phyloP scores from a whole-genome alignment of 352 stramenopile species.

The Saprolegnia parasitica region DNA sequence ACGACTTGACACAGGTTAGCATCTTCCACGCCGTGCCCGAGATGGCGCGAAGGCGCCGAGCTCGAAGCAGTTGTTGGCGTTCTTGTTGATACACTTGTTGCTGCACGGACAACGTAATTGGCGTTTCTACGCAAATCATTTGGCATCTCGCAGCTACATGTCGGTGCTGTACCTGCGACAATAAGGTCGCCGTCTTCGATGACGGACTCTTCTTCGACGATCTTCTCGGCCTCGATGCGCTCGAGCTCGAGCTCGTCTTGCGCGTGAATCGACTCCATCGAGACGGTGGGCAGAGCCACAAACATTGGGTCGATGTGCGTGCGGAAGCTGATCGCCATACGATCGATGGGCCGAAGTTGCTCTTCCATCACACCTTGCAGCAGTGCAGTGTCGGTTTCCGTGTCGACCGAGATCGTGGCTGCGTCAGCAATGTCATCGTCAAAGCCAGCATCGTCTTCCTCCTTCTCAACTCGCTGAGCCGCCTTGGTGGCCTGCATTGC shows the following conservation, averaged over 20 bases:
- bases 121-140: background rate
- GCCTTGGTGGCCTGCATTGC: constrained; percentile 79
- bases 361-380: background rate
- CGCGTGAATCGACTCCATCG: constrained; percentile 26
- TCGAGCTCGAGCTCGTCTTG: constrained; percentile 85
- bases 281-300: background rate
- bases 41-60: constrained; percentile 48
- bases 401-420: constrained; percentile 61
- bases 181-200: constrained; percentile 72
- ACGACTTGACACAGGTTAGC: constrained; percentile 57
- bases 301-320: constrained; percentile 12
- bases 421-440: constrained; percentile 35
- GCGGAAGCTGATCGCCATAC: constrained; percentile 1
- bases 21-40: constrained; percentile 57
- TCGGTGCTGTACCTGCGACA: constrained; percentile 37
- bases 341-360: constrained; percentile 26
- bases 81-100: constrained; percentile 53
- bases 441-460: constrained; percentile 13
- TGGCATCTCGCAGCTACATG: constrained; percentile 19
- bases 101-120: background rate
- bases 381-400: constrained; percentile 26
- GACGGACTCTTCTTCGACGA: constrained; percentile 48
- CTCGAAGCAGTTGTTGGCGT: constrained; percentile 49
- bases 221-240: constrained; percentile 57
- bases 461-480: constrained; percentile 10